Conservation (phyloP, 306 rosid genomes). For the Trifolium repens region DNA sequence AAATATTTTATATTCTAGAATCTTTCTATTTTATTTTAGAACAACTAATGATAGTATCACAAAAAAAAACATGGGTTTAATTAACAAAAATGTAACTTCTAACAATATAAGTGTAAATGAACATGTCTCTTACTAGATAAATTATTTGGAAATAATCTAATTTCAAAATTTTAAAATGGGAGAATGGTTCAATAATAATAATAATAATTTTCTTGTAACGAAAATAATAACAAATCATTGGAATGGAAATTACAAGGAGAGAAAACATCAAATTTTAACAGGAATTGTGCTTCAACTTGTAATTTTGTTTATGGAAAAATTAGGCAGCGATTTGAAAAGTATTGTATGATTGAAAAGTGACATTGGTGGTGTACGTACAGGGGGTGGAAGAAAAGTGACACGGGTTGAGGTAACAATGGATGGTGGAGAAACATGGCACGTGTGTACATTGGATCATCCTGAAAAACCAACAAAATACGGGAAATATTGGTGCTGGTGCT, state of each 20-base stretch:
- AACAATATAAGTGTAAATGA: too few relatives aligned
- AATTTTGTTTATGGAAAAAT: background rate
- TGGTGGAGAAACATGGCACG: conserved; percentile 78
- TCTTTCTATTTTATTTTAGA: background rate
- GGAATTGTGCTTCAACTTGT: background rate
- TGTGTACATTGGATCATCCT: conserved; percentile 59
- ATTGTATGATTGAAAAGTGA: background rate
- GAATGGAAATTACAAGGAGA: background rate
- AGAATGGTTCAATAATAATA: too few relatives aligned
- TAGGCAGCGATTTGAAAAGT: background rate
- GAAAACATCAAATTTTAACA: background rate
- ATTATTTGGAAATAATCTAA: too few relatives aligned
- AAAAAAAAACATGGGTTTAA: too few relatives aligned
- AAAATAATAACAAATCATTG: too few relatives aligned
- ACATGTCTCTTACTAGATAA: too few relatives aligned
- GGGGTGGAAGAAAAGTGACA: conserved; percentile 90
- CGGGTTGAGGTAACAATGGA: conserved; percentile 85
- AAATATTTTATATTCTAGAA: background rate
- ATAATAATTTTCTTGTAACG: too few relatives aligned
- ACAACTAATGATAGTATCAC: background rate
- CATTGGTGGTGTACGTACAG: conserved; percentile 34
- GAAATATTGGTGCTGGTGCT: conserved; percentile 96
- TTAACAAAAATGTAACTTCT: background rate
- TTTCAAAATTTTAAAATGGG: too few relatives aligned
- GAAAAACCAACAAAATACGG: conserved; percentile 78